Evolutionary conservation across 805 yeast genomes (phyloP), one percentile per base, ranked within the genome.

Genomic region (Zygosaccharomyces lentus): DNA sequence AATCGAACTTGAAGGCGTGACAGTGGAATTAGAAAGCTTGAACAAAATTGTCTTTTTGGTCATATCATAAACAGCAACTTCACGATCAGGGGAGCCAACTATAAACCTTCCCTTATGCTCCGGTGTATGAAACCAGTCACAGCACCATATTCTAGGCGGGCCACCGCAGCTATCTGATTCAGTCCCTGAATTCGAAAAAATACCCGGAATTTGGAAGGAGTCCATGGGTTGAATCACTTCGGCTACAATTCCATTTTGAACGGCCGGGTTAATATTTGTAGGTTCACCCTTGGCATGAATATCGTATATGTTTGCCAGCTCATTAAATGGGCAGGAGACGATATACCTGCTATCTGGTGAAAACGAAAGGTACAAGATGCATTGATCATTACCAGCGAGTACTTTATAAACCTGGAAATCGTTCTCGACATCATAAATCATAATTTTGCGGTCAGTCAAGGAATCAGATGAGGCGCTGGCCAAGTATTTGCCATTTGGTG

Each of bases 71-170:
- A 77, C 59, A 0, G 72, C 69, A 34, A 82, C 70, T 50, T 74
- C 82, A 50, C 81, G 80, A 59, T 86, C 96, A 0, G 90, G 89
- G 0, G 90, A 81, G 0, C 95, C 91, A 16, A 86, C 71, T 4
- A 85, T 73, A 54, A 88, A 82, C 43, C 74, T 66, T 32, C 68
- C 67, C 23, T 49, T 47, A 39, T 59, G 60, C 24, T 48, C 48
- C 13, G 73, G 71, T 38, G 73, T 67, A 4, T 84, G 86, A 41
- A 84, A 66, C 79, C 91, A 89, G 51, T 81, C 90, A 53, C 89
- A 80, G 24, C 82, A 69, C 72, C 79, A 74, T 10, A 74, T 61
- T 43, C 80, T 57, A 9, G 67, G 60, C 7, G 59, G 41, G 15
- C 43, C 53, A 3, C 49, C 52, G 25, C 39, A 38, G 19, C 48